These are phyloP conservation scores for Nicotiana benthamiana DNA, from an alignment of 257 asterid species.

Conservation along the genomic window DNA sequence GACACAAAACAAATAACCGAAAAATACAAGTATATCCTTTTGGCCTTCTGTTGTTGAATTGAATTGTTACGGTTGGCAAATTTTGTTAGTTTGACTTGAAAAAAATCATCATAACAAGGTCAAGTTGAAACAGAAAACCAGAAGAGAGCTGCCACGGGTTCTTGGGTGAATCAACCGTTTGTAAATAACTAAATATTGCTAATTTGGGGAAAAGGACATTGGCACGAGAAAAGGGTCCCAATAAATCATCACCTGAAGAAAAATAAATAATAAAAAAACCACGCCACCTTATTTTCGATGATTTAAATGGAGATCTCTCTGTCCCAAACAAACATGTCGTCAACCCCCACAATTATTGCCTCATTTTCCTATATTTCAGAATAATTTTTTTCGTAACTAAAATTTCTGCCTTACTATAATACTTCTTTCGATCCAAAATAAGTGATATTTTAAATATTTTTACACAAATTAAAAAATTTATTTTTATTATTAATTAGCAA, in stretches of 20 bases:
- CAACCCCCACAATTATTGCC: slow-evolving; percentile 7
- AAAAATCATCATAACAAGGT: background rate
- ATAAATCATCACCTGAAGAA: slow-evolving; percentile 27
- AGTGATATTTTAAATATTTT: too few species aligned
- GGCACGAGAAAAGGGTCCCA: slow-evolving; percentile 30
- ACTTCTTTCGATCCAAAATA: too few species aligned
- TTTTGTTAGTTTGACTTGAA: background rate
- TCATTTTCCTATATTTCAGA: slow-evolving; percentile 1
- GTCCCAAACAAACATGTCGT: slow-evolving; percentile 28
- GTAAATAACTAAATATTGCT: background rate
- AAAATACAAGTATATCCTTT: too few species aligned
- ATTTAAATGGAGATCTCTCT: slow-evolving; percentile 18
- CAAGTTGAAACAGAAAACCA: background rate
- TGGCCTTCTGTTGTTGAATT: too few species aligned
- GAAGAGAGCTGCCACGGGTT: background rate
- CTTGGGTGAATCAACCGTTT: background rate
- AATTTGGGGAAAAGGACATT: slow-evolving; percentile 20
- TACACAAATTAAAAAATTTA: too few species aligned
- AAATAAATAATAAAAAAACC: slow-evolving; percentile 14
- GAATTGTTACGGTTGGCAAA: too few species aligned
- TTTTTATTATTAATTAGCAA: too few species aligned
- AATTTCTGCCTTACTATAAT: background rate
- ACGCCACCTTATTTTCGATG: slow-evolving; percentile 14
- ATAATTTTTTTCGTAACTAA: background rate
- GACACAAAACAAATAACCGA: too few species aligned